phyloP scores from a whole-genome alignment of 495 filamentous ascomycete genomes.

The Talaromyces nanjingensis region DNA sequence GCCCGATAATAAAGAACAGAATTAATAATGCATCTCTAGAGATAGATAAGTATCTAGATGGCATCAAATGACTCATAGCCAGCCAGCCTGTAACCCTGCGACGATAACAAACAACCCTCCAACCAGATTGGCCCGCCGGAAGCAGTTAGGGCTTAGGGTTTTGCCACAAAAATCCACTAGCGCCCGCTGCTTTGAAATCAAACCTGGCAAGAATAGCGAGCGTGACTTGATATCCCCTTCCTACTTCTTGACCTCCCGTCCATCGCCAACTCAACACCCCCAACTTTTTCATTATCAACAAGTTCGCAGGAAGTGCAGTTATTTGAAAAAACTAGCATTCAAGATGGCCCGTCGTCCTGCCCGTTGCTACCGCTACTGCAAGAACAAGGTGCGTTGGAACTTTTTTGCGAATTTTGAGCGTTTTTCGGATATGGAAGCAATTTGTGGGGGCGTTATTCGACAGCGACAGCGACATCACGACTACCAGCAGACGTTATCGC shows the following conservation, averaged over 20 bases:
- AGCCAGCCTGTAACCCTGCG: neutral
- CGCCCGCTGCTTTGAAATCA: constrained; percentile 44
- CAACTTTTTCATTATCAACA: neutral
- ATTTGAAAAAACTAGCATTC: constrained; percentile 49
- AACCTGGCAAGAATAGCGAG: constrained; percentile 27
- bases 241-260: constrained; percentile 34
- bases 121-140: neutral
- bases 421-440: constrained; percentile 14
- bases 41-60: neutral
- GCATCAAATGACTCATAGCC: neutral
- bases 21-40: neutral
- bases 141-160: constrained; percentile 38
- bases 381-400: constrained; percentile 84
- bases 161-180: constrained; percentile 33
- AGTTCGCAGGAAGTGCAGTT: constrained; percentile 49
- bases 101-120: neutral
- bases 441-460: constrained; percentile 23
- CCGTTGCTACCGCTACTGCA: constrained; percentile 99
- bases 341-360: constrained; percentile 98
- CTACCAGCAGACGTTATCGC: neutral
- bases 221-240: constrained; percentile 23
- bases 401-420: constrained; percentile 23
- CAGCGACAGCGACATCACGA: neutral
- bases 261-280: constrained; percentile 11
- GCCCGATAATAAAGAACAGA: neutral